Conservation (phyloP, 2,329 filamentous ascomycete genomes). For the Podosphaera leucotricha region DNA sequence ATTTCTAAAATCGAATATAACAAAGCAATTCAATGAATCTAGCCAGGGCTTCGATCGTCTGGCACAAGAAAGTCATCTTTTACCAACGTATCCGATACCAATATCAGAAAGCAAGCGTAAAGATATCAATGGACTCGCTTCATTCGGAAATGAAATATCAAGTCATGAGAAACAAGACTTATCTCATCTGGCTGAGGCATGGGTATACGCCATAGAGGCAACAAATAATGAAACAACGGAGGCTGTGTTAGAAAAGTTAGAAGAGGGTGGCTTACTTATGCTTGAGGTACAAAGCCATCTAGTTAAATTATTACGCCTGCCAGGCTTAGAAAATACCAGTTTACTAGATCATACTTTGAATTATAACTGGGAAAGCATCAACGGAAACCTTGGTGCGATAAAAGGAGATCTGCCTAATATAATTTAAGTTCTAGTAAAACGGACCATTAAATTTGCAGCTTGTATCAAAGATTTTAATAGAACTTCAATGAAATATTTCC, state of each 20-base stretch:
- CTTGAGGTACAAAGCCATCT: conserved; percentile 27
- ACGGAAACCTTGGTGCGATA: conserved; percentile 15
- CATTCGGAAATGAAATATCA: conserved; percentile 22
- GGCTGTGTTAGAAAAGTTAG: conserved; percentile 32
- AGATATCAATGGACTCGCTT: conserved; percentile 16
- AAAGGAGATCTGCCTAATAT: conserved; percentile 7
- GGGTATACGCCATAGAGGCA: conserved; percentile 35
- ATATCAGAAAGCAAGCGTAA: conserved; percentile 8
- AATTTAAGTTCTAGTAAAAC: not conserved
- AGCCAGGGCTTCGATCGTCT: conserved; percentile 28
- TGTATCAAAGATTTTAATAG: not conserved
- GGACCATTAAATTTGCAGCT: not conserved
- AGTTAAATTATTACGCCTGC: conserved; percentile 24
- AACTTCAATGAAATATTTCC: no score
- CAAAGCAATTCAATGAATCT: conserved; percentile 27
- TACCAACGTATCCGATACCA: conserved; percentile 26
- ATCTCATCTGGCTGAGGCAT: conserved; percentile 25
- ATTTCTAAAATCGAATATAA: conserved; percentile 26
- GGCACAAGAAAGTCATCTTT: conserved; percentile 36
- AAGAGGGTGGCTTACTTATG: conserved; percentile 31
- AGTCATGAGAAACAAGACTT: conserved; percentile 19
- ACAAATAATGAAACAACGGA: conserved; percentile 35
- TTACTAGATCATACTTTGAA: conserved; percentile 1
- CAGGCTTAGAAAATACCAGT: conserved; percentile 16
- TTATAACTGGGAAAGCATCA: conserved; percentile 11